Percentiles rank a stretch among this genome's conserved stretches.
Evolutionary conservation across 768 basidiomycete species (phyloP).

Genomic region (Phanerochaete carnosa): DNA sequence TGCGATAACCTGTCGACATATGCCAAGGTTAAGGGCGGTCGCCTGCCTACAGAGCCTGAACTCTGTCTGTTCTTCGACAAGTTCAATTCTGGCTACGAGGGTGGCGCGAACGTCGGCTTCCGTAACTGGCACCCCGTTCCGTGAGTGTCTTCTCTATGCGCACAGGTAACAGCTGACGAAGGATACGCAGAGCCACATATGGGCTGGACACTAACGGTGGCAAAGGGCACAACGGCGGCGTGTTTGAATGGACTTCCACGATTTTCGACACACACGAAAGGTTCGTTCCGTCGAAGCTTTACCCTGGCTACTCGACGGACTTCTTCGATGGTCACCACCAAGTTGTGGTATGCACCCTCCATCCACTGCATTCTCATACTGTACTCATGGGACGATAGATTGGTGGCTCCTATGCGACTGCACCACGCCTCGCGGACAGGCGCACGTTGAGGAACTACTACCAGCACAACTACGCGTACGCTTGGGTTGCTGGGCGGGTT

Average conservation of each 20-base stretch:
- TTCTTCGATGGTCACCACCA: conserved; percentile 89
- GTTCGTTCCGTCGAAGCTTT: conserved; percentile 70
- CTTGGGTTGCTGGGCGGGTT: conserved; percentile 79
- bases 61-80: conserved; percentile 75
- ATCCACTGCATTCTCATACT: background rate
- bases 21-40: conserved; percentile 85
- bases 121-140: conserved; percentile 92
- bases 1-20: conserved; percentile 78
- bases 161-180: background rate
- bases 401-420: conserved; percentile 86
- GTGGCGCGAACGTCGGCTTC: conserved; percentile 81
- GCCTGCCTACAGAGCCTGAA: conserved; percentile 90
- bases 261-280: conserved; percentile 68
- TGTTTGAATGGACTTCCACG: conserved; percentile 98
- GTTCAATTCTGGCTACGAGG: conserved; percentile 70
- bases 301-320: conserved; percentile 90
- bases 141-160: conserved; percentile 42
- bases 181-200: conserved; percentile 56
- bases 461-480: conserved; percentile 85
- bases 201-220: conserved; percentile 49
- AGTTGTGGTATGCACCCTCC: conserved; percentile 66
- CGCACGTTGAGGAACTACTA: conserved; percentile 86
- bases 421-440: conserved; percentile 77
- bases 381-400: conserved; percentile 46
- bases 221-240: conserved; percentile 85